Base-by-base conservation (phyloP, 2,329 filamentous ascomycete species). In the Beauveria sp. region DNA sequence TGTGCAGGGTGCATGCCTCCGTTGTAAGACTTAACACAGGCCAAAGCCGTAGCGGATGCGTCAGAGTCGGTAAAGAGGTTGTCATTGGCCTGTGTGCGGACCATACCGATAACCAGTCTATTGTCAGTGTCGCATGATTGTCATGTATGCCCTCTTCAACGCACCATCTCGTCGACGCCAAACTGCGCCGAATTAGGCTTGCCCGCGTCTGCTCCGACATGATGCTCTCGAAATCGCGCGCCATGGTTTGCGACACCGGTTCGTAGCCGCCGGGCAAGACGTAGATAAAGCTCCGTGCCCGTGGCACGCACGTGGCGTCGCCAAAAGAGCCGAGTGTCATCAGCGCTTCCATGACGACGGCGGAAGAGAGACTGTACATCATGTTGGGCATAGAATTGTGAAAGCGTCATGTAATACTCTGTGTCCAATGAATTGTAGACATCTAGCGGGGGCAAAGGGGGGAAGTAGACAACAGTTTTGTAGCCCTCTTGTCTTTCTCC, bases 261-360 rank as follows among this genome's bases (percentile, higher is more conserved):
- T 70, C 68, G 60, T 70, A 72, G 47, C 70, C 70, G 64, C 71
- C 68, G 5, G 70, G 70, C 8, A 72, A 69, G 40, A 73, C 66
- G 61, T 72, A 72, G 63, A 72, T 71, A 64, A 72, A 72, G 65
- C 30, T 50, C 28, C 30, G 20, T 5, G 58, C 43, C 20, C 42
- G 51, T 20, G 34, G 51, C 40, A 50, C 51, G 51, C 51, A 55
- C 12, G 51, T n/a, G 20, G 51, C 51, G 43, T 45, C 51, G 10
- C 28, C 42, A 14, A 55, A n/a, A 9, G 42, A 26, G 40, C 58
- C 50, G 43, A 60, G 30, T 28, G 50, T n/a, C 49, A 55, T 30
- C 42, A 55, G 16, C 28, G 34, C 22, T 14, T 51, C 51, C 26
- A 30, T 43, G 10, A 55, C 50, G 42, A 55, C 22, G 42, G 30